These are phyloP conservation scores for Carex scoparia DNA, from an alignment of 176 grass and related monocot species.

Conservation along the genomic window DNA sequence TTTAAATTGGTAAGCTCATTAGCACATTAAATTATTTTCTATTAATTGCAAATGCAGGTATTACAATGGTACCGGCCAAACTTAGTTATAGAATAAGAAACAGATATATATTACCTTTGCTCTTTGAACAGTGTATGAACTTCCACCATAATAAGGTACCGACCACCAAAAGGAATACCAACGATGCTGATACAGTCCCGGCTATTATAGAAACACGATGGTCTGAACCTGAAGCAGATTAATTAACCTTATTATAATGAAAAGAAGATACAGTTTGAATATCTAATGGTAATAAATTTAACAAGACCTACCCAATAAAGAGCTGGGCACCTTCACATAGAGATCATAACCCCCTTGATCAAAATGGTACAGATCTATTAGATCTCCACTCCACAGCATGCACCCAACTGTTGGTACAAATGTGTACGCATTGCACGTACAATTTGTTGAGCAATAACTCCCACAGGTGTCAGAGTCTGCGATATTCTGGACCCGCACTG, in stretches of 20 bases:
- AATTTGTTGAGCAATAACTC: constrained; percentile 43
- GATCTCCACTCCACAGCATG: constrained; percentile 43
- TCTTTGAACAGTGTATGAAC: constrained; percentile 30
- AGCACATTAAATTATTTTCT: too few species aligned
- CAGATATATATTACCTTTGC: constrained; percentile 44
- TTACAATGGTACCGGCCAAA: not conserved
- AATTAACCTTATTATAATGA: not conserved
- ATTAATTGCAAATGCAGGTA: not conserved
- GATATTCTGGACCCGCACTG: constrained; percentile 26
- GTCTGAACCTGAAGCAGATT: constrained; percentile 32
- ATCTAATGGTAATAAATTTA: not conserved
- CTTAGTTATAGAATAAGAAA: not conserved
- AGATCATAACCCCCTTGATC: constrained; percentile 39
- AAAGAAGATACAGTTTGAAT: constrained; percentile 16
- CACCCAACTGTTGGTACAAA: constrained; percentile 30
- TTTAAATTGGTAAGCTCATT: too few species aligned
- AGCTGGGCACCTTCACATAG: constrained; percentile 57
- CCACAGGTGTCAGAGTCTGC: constrained; percentile 34
- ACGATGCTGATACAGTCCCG: constrained; percentile 26
- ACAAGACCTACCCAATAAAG: constrained; percentile 54
- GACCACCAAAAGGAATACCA: constrained; percentile 37
- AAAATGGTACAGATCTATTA: constrained; percentile 48
- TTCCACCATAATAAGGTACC: constrained; percentile 64
- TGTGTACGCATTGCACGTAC: constrained; percentile 68
- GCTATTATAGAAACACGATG: constrained; percentile 34